Percentiles rank a stretch among this genome's conserved stretches.
phyloP scores from a whole-genome alignment of 2,329 filamentous ascomycete species.

The Colletotrichum echinochloae region DNA sequence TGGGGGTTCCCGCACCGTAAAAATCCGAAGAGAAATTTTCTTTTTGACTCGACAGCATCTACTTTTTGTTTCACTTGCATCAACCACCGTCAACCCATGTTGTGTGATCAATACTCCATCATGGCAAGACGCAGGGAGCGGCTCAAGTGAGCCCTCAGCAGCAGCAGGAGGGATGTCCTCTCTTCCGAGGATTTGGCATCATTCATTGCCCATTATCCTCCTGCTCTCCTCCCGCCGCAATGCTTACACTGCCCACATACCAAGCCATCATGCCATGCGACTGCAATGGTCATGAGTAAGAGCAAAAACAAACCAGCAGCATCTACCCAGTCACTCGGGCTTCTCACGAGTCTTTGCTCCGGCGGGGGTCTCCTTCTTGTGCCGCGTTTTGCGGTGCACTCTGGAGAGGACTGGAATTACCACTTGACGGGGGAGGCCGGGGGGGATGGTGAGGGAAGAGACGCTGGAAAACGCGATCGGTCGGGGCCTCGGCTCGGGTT shows the following conservation, averaged over 20 bases:
- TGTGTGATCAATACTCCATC: neutral
- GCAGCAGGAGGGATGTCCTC: neutral
- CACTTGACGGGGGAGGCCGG: neutral
- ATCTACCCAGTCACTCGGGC: constrained; percentile 40
- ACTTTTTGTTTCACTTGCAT: neutral
- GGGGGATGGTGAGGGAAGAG: neutral
- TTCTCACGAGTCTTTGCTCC: constrained; percentile 38
- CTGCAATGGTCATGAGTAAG: neutral
- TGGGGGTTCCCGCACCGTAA: neutral
- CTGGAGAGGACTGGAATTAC: constrained; percentile 37
- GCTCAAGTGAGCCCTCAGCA: constrained; percentile 17
- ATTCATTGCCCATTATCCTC: neutral
- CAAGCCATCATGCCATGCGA: neutral
- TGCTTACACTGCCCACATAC: neutral
- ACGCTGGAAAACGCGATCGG: neutral
- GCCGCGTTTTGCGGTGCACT: constrained; percentile 41
- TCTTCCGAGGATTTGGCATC: constrained; percentile 9
- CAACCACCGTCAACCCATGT: neutral
- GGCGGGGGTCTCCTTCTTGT: constrained; percentile 38
- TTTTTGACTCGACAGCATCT: no score
- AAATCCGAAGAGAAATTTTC: constrained; percentile 16
- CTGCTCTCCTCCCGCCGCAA: neutral
- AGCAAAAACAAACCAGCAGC: constrained; percentile 26
- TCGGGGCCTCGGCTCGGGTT: neutral
- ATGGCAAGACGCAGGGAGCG: neutral